These are phyloP conservation scores for Neurospora sp. DNA, from an alignment of 2,329 filamentous ascomycete genomes.

Conservation along the genomic window DNA sequence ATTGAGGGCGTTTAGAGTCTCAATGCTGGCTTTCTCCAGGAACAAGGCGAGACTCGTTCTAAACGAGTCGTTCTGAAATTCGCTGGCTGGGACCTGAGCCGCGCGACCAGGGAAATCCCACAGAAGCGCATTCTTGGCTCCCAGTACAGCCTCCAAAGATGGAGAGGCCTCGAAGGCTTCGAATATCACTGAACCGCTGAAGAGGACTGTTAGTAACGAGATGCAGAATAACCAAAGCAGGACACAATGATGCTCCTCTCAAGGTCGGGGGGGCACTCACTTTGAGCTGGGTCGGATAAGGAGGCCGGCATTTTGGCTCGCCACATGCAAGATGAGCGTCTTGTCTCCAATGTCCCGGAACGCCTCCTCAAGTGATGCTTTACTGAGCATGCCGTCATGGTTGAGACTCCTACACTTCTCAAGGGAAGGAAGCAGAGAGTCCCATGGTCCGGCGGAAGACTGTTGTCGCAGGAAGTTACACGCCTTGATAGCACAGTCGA, in stretches of 20 bases:
- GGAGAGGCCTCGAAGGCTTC: constrained; percentile 45
- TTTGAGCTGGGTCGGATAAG: not conserved
- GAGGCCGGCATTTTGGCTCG: not conserved
- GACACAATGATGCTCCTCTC: not conserved
- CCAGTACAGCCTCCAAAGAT: constrained; percentile 38
- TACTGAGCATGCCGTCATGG: not conserved
- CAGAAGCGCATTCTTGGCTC: constrained; percentile 35
- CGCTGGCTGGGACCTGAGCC: constrained; percentile 31
- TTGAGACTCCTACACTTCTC: not conserved
- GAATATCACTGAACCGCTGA: not conserved
- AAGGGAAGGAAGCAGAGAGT: not conserved
- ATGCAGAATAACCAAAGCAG: not conserved
- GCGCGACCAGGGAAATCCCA: constrained; percentile 50
- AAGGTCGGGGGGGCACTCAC: not conserved
- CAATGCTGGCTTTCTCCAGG: constrained; percentile 43
- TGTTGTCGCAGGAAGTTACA: not conserved
- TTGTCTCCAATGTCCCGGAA: not conserved
- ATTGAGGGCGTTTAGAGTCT: constrained; percentile 41
- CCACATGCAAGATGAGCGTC: not conserved
- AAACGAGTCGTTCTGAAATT: constrained; percentile 10
- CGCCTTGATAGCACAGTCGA: not conserved
- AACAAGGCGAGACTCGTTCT: constrained; percentile 25
- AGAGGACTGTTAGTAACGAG: not conserved
- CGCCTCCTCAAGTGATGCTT: not conserved
- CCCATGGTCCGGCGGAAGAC: not conserved